These are phyloP conservation scores for Dictyostelium firmibasis DNA, from an alignment of 78 protist genomes.

Conservation along the genomic window DNA sequence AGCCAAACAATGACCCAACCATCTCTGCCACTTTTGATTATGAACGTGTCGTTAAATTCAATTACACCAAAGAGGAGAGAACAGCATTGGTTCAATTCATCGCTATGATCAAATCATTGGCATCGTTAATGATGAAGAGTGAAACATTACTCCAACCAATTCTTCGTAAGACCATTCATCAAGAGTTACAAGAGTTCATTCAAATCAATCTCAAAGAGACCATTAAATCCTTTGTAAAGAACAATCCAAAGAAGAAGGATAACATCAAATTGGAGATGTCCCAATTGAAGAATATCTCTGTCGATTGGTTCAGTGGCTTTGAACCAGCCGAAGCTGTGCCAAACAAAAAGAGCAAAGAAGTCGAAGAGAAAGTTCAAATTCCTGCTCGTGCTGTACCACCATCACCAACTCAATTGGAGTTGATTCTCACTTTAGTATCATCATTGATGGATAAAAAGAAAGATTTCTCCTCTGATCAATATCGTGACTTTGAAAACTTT, in stretches of 20 bases:
- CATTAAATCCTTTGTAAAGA: slow-evolving; percentile 61
- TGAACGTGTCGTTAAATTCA: slow-evolving; percentile 89
- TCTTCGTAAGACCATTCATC: slow-evolving; percentile 55
- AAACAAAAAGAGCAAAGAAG: slow-evolving; percentile 45
- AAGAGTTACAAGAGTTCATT: slow-evolving; percentile 82
- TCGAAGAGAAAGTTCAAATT: slow-evolving; percentile 15
- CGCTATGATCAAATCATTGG: slow-evolving; percentile 88
- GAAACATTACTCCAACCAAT: slow-evolving; percentile 65
- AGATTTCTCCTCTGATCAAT: slow-evolving; percentile 38
- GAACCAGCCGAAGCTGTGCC: slow-evolving; percentile 74
- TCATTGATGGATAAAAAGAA: slow-evolving; percentile 57
- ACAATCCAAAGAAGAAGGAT: slow-evolving; percentile 70
- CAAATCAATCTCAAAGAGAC: slow-evolving; percentile 82
- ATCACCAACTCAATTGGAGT: slow-evolving; percentile 74
- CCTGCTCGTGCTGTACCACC: slow-evolving; percentile 81
- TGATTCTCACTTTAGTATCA: slow-evolving; percentile 30
- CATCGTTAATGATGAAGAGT: slow-evolving; percentile 11
- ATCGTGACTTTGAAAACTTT: slow-evolving; percentile 18
- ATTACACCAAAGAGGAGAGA: slow-evolving; percentile 82
- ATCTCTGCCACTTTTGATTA: slow-evolving; percentile 72
- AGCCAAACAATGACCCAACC: slow-evolving; percentile 69
- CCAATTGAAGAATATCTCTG: slow-evolving; percentile 72
- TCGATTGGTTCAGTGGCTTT: slow-evolving; percentile 82
- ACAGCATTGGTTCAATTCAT: slow-evolving; percentile 83
- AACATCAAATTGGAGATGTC: slow-evolving; percentile 59